Conservation (phyloP, 2,329 filamentous ascomycete species). For the Pleurostoma richardsiae region DNA sequence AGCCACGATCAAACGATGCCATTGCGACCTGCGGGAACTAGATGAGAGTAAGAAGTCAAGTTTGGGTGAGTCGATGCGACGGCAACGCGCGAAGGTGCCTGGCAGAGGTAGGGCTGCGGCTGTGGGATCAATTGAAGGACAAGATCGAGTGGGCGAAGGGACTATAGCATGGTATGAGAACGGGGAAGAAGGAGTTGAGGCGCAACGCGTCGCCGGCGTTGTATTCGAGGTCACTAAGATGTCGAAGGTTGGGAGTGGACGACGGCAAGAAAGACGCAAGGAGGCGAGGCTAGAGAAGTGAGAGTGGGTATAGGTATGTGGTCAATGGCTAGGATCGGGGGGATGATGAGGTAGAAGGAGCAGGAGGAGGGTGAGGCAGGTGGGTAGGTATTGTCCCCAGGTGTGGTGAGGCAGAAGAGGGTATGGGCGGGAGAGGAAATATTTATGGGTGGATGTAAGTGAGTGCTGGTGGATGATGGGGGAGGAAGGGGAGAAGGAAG, state of each 20-base stretch:
- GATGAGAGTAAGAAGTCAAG: constrained; percentile 17
- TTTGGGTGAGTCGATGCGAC: constrained; percentile 2
- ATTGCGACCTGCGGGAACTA: constrained; percentile 25
- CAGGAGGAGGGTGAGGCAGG: too few species aligned
- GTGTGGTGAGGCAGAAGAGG: constrained; percentile 20
- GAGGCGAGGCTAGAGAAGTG: constrained; percentile 20
- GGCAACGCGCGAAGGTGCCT: not conserved
- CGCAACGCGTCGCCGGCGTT: constrained; percentile 7
- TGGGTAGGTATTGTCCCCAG: too few species aligned
- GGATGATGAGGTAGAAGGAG: too few species aligned
- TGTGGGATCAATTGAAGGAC: not conserved
- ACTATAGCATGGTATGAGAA: not conserved
- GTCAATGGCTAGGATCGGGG: too few species aligned
- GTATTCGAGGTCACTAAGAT: constrained; percentile 6
- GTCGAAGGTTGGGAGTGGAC: constrained; percentile 15
- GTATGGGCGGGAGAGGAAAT: constrained; percentile 16
- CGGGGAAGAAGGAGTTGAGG: constrained; percentile 8
- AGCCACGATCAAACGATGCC: constrained; percentile 38
- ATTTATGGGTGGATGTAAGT: constrained; percentile 16
- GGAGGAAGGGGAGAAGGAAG: constrained; percentile 15
- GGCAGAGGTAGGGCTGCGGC: too few species aligned
- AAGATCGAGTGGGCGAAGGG: constrained; percentile 5
- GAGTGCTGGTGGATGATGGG: constrained; percentile 15
- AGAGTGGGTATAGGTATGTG: constrained; percentile 9
- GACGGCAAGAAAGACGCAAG: constrained; percentile 16